phyloP scores from a whole-genome alignment of 352 stramenopile genomes.

The Globisporangium apiculatum region DNA sequence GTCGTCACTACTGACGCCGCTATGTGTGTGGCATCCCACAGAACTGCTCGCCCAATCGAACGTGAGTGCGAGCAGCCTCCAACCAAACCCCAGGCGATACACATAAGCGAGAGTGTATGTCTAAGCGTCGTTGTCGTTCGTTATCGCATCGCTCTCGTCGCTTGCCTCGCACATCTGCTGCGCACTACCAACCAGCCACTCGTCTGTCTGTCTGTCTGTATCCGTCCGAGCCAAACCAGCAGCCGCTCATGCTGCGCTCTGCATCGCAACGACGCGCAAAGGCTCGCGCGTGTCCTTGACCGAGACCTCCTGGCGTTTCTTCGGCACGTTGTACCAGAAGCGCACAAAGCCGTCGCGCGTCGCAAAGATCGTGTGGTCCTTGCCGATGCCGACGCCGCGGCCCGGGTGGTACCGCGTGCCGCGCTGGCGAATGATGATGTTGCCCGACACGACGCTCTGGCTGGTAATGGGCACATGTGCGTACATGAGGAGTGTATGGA shows the following conservation, averaged over 20 bases:
- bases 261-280: conserved; percentile 20
- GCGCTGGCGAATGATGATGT: conserved; percentile 98
- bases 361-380: conserved; percentile 93
- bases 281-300: conserved; percentile 70
- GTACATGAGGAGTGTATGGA: not conserved
- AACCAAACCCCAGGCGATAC: no score
- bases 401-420: conserved; percentile 94
- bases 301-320: conserved; percentile 83
- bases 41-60: no score
- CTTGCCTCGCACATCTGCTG: not conserved
- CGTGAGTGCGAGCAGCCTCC: no score
- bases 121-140: not conserved
- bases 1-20: no score
- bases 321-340: conserved; percentile 87
- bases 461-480: conserved; percentile 17
- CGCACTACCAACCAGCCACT: not conserved
- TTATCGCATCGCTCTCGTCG: not conserved
- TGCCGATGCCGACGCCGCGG: conserved; percentile 91
- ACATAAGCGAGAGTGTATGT: not conserved
- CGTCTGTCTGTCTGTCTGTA: not conserved
- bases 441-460: conserved; percentile 86
- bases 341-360: conserved; percentile 83
- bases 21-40: no score
- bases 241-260: conserved; percentile 10
- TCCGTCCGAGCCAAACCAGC: not conserved